A percentile compares a stretch with the other conserved stretches of the same genome.
Evolutionary conservation across 169 alveolate genomes (phyloP).

Genomic region (Cryptosporidium ryanae): DNA sequence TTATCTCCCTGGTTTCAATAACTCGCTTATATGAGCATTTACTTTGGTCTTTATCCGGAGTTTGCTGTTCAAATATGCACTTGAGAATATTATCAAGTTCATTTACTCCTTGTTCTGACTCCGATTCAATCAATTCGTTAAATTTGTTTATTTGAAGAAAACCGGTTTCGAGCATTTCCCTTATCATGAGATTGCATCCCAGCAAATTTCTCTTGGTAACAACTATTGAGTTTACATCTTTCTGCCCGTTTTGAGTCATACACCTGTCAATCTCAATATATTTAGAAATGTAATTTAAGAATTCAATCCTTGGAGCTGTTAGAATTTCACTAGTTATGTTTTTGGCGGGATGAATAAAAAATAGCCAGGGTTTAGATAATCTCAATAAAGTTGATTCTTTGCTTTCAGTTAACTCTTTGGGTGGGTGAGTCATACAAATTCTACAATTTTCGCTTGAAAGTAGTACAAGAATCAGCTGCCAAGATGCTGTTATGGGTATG

Average conservation of each 20-base stretch:
- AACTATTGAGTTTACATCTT: not conserved
- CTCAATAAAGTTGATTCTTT: not conserved
- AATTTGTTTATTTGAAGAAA: not conserved
- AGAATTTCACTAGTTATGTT: conserved; percentile 20
- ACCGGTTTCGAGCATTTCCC: not conserved
- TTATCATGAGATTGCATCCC: conserved; percentile 17
- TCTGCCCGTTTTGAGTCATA: not conserved
- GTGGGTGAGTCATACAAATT: conserved; percentile 17
- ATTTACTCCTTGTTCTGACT: not conserved
- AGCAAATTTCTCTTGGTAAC: conserved; percentile 4
- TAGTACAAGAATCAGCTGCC: conserved; percentile 34
- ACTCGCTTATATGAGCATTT: too few species aligned
- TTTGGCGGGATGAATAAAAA: conserved; percentile 23
- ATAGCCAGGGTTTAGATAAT: conserved; percentile 13
- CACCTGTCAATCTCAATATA: not conserved
- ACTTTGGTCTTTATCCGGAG: too few species aligned
- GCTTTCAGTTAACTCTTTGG: conserved; percentile 15
- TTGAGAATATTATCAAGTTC: too few species aligned
- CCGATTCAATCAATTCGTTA: not conserved
- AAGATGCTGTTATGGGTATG: conserved; percentile 15
- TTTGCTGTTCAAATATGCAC: too few species aligned
- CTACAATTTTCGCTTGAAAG: conserved; percentile 1
- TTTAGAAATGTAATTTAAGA: conserved; percentile 3
- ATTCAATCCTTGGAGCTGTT: conserved; percentile 11
- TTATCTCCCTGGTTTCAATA: not conserved